Evolutionary conservation across 2,329 filamentous ascomycete species (phyloP), one percentile per base, ranked within the genome.

Genomic region (Ceratocystiopsis minuta): DNA sequence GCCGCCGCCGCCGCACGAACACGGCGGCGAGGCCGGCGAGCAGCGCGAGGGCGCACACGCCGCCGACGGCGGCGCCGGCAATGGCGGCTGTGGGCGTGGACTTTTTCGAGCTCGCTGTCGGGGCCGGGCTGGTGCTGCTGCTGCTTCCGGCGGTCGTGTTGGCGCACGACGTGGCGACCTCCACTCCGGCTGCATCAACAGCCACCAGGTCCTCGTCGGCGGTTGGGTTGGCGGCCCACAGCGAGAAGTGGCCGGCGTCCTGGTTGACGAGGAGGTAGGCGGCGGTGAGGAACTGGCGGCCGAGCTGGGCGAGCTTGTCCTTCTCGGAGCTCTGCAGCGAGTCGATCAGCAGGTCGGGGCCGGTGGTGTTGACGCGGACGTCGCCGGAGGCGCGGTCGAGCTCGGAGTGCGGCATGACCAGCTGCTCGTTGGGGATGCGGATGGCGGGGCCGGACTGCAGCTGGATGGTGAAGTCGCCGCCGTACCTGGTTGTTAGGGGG

Each of bases 251-350:
- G 11, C 42, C 34, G 11, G 41, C 36, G 24, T 54, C 52, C 33
- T 57, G 47, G 42, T 59, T 54, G 38, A 56, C 49, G 33, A 53
- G 47, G 13, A 58, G 44, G 36, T 58, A 57, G 1, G 53, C 52
- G 14, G 50, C 44, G 7, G 54, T 51, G 15, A 59, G 49, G 43
- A 60, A 59, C 16, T 51, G 46, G 17, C 48, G 44, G 17, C 55
- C 56, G 7, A 59, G 36, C 15, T 45, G 28, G 3, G 50, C 44
- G 31, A 57, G 42, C 31, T 54, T 47, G 17, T 51, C 45, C 15
- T 46, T 43, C 16, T 54, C 51, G 35, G 40, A 37, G 28, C 36
- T 38, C 37, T 53, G 50, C 3, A 57, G 44, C 11, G 49, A 49
- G 38, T 53, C 45, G 37, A 56, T 46, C 34, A 50, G 37, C 9